Percentiles rank a stretch among this genome's conserved stretches.
Evolutionary conservation across 306 rosid genomes (phyloP).

Genomic region (Lathyrus sativus): DNA sequence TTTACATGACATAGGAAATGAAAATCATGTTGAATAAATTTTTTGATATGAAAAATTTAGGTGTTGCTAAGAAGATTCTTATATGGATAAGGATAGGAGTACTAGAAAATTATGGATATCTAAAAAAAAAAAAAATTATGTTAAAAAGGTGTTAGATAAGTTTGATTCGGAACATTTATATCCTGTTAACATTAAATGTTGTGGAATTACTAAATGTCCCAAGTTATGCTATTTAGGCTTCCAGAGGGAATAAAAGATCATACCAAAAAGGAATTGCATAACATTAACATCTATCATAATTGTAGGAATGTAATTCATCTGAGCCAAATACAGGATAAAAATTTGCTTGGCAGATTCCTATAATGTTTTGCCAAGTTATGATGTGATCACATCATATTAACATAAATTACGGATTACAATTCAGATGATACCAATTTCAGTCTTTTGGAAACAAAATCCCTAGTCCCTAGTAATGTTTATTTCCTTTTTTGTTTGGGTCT

Average conservation of each 20-base stretch:
- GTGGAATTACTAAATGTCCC: constrained; percentile 1
- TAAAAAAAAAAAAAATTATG: too few relatives aligned
- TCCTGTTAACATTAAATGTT: not conserved
- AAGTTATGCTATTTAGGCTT: not conserved
- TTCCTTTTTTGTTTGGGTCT: constrained; percentile 25
- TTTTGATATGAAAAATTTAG: too few relatives aligned
- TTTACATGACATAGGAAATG: too few relatives aligned
- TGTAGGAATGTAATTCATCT: constrained; percentile 19
- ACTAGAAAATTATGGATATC: too few relatives aligned
- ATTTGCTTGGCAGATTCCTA: not conserved
- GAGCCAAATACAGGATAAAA: constrained; percentile 4
- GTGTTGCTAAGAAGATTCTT: too few relatives aligned
- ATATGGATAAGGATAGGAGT: too few relatives aligned
- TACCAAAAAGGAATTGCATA: not conserved
- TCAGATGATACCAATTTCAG: not conserved
- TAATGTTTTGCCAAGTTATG: constrained; percentile 24
- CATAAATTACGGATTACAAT: constrained; percentile 13
- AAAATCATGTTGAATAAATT: too few relatives aligned
- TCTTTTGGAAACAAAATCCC: constrained; percentile 36
- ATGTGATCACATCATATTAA: constrained; percentile 28
- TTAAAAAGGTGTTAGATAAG: too few relatives aligned
- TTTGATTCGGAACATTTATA: not conserved
- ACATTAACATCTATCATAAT: not conserved
- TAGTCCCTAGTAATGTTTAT: not conserved
- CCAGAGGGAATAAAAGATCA: not conserved